Conservation (phyloP, 805 yeast genomes). For the Cyberlindnera subsufficiens region DNA sequence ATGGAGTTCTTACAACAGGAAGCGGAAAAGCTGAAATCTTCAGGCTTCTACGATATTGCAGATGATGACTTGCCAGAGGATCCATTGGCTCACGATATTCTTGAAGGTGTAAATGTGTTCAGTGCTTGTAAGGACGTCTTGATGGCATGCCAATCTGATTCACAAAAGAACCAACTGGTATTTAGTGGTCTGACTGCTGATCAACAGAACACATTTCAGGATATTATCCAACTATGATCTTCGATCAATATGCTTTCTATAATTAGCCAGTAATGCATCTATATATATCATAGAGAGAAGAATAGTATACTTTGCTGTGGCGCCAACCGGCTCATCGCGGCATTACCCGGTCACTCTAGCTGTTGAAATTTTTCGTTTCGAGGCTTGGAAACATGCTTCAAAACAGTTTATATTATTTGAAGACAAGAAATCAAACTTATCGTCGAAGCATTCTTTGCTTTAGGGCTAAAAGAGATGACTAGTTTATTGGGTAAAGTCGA, state of each 20-base stretch:
- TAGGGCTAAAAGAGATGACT: constrained; percentile 3
- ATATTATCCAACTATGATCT: constrained; percentile 20
- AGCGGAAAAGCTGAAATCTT: constrained; percentile 30
- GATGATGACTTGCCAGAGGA: constrained; percentile 80
- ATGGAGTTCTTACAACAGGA: constrained; percentile 43
- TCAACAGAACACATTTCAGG: constrained; percentile 29
- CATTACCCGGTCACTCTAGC: constrained; percentile 3
- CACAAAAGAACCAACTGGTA: constrained; percentile 41
- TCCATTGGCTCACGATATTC: constrained; percentile 69
- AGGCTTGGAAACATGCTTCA: neutral
- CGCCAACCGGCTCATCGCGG: constrained; percentile 9
- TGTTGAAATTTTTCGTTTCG: constrained; percentile 9
- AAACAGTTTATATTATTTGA: neutral
- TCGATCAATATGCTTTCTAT: neutral
- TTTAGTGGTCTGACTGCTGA: constrained; percentile 34
- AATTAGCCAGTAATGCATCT: too few relatives aligned
- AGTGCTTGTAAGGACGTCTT: constrained; percentile 55
- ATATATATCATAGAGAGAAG: too few relatives aligned
- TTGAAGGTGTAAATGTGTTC: constrained; percentile 73
- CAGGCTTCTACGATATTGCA: constrained; percentile 32
- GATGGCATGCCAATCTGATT: constrained; percentile 41
- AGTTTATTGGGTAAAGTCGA: constrained; percentile 22
- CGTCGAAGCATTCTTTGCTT: neutral
- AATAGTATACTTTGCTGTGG: too few relatives aligned
- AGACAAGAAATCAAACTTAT: neutral